Evolutionary conservation across 2,329 filamentous ascomycete species (phyloP), one percentile per base, ranked within the genome.

Genomic region (Stemphylium vesicarium): DNA sequence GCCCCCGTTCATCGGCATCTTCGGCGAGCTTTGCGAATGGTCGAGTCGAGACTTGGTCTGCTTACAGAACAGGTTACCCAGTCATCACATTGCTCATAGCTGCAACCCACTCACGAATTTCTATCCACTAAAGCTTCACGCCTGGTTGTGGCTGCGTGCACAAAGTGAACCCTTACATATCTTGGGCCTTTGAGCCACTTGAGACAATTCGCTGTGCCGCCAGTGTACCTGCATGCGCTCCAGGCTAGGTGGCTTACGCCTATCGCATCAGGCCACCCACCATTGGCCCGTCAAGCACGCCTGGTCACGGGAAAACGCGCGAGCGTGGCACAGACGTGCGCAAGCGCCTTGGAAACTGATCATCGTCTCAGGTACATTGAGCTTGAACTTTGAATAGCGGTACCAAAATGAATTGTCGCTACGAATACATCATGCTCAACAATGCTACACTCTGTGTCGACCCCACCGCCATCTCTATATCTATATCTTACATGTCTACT

Each of bases 301-400:
- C 59, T 56, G 50, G 47, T 64, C 61, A 62, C 59, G 59, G 45
- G 61, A 35, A 9, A 46, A 38, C 60, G 60, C 56, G 56, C 26
- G 42, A 38, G 42, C 32, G 53, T 40, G 46, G 33, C 36, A 44
- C 40, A 50, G 15, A 26, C 39, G 38, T 43, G 38, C 39, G n/a
- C 45, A 43, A 43, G 38, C 29, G 41, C 29, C 50, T 42, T 49
- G 44, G 38, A 53, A 12, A 16, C 36, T 18, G 15, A 12, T 18
- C 16, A n/a, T 41, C 31, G 52, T 41, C 38, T 20, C 26, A 42
- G 12, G 18, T 42, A 36, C 31, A 35, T 50, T 41, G n/a, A 13
- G 4, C 8, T 15, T 40, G 16, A 33, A 10, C 16, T 32, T 13
- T 5, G 16, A 12, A 15, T 10, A 16, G 15, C n/a, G 4, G 26